These are phyloP conservation scores for Hamamelis virginiana DNA, from an alignment of 164 flowering plant species.

Conservation along the genomic window DNA sequence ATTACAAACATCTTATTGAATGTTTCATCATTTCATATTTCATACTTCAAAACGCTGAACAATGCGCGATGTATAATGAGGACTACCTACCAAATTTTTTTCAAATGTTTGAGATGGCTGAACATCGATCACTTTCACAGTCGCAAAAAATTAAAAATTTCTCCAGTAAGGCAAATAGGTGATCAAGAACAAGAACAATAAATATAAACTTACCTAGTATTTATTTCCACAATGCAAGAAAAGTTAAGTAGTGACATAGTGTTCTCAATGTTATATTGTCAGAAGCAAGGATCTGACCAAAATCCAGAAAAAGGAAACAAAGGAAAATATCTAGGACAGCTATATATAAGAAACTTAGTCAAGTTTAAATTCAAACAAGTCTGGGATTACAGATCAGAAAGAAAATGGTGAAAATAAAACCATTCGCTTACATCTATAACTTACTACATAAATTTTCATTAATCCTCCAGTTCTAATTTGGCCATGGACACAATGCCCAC, in stretches of 20 bases:
- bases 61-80: too few relatives aligned
- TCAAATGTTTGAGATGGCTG: too few relatives aligned
- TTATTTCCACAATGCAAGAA: not conserved
- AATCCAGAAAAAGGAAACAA: not conserved
- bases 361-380: constrained; percentile 15
- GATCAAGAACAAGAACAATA: too few relatives aligned
- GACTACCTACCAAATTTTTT: too few relatives aligned
- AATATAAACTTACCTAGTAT: not conserved
- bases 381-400: not conserved
- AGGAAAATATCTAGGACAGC: not conserved
- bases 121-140: too few relatives aligned
- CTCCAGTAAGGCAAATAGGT: too few relatives aligned
- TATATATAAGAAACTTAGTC: not conserved
- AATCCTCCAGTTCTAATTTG: constrained; percentile 5
- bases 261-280: constrained; percentile 12
- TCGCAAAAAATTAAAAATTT: too few relatives aligned
- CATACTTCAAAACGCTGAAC: too few relatives aligned
- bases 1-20: too few relatives aligned
- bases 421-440: constrained; percentile 19
- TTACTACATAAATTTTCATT: constrained; percentile 7
- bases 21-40: too few relatives aligned
- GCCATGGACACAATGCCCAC: constrained; percentile 5
- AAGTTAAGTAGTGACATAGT: constrained; percentile 15
- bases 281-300: constrained; percentile 15
- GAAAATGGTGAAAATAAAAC: not conserved